Conservation (phyloP, 768 basidiomycete species). For the Trametes gibbosa region DNA sequence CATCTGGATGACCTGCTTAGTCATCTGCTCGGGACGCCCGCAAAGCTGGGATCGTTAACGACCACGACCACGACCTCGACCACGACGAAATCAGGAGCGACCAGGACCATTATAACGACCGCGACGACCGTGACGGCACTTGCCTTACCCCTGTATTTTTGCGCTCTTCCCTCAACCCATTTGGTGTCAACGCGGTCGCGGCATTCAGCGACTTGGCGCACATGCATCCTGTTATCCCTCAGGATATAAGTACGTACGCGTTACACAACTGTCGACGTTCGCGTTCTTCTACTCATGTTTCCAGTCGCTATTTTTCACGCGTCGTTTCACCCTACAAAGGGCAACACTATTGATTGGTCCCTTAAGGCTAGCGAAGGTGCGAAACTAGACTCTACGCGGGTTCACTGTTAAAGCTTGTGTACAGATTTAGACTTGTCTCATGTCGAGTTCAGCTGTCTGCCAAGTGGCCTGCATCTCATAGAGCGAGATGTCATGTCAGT, state of each 20-base stretch:
- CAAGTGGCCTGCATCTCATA: constrained; percentile 78
- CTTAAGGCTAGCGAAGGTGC: constrained; percentile 67
- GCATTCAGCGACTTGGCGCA: background rate
- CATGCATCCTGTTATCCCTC: constrained; percentile 33
- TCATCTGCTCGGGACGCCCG: constrained; percentile 4
- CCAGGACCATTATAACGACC: background rate
- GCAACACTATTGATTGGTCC: constrained; percentile 79
- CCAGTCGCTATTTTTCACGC: constrained; percentile 81
- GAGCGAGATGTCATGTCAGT: constrained; percentile 78
- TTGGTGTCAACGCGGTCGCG: background rate
- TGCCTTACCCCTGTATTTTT: background rate
- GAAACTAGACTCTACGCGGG: constrained; percentile 14
- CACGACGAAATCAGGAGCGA: background rate
- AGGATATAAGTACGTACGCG: constrained; percentile 54
- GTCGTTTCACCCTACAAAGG: constrained; percentile 81
- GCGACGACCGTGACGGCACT: background rate
- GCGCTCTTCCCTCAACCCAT: background rate
- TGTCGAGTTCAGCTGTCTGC: constrained; percentile 79
- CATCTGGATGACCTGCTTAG: background rate
- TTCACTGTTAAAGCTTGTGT: background rate
- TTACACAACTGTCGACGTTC: background rate
- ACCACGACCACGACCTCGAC: constrained; percentile 14
- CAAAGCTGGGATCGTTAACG: background rate
- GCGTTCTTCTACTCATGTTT: background rate
- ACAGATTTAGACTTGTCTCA: constrained; percentile 46